Conservation (phyloP, 768 basidiomycete genomes). For the Macrolepiota albuminosa region DNA sequence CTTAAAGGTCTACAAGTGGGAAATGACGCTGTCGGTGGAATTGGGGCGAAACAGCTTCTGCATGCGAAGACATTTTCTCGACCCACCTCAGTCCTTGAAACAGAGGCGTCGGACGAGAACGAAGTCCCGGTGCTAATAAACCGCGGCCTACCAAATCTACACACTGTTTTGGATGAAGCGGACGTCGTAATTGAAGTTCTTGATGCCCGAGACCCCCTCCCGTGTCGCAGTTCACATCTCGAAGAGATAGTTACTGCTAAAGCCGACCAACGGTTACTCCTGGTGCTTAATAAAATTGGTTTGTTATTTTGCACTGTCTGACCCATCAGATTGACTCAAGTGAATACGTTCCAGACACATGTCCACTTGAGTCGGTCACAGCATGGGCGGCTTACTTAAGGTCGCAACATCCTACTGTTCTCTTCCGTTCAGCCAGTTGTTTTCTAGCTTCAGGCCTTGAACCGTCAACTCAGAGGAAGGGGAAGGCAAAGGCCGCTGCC, state of each 20-base stretch:
- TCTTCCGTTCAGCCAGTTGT: constrained; percentile 70
- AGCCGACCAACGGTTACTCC: constrained; percentile 43
- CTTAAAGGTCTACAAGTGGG: constrained; percentile 42
- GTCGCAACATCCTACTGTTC: constrained; percentile 52
- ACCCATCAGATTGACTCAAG: neutral
- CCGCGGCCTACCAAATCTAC: constrained; percentile 54
- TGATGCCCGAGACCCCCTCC: constrained; percentile 78
- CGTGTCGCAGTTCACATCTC: constrained; percentile 59
- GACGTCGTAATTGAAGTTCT: constrained; percentile 80
- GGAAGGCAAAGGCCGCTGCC: constrained; percentile 35
- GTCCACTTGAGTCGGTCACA: constrained; percentile 70
- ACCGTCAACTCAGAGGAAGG: constrained; percentile 26
- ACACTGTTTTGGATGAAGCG: constrained; percentile 66
- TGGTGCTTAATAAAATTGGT: constrained; percentile 91
- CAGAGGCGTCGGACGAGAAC: constrained; percentile 39
- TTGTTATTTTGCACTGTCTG: constrained; percentile 22
- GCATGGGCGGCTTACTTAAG: constrained; percentile 68
- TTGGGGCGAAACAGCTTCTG: constrained; percentile 36
- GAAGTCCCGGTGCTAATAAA: constrained; percentile 61
- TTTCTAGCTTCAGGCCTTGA: constrained; percentile 45
- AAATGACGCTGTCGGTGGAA: constrained; percentile 41
- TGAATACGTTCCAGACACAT: constrained; percentile 49
- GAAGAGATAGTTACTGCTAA: constrained; percentile 47
- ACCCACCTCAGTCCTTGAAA: constrained; percentile 21
- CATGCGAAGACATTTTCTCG: constrained; percentile 30